Evolutionary conservation across 2,329 filamentous ascomycete species (phyloP).

Genomic region (Penicillium polonicum): DNA sequence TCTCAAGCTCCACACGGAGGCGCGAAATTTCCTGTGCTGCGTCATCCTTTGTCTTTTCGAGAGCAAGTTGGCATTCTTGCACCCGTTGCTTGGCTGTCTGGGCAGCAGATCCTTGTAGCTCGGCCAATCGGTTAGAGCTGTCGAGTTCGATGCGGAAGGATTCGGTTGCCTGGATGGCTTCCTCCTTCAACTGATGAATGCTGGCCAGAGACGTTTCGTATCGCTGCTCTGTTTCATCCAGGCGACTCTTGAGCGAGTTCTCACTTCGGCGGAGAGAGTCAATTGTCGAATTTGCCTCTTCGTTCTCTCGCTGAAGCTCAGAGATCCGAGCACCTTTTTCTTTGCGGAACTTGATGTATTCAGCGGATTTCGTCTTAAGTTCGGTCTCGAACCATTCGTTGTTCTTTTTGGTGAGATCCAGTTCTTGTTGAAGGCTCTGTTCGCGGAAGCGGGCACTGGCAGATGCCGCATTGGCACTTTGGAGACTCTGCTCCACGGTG

Average conservation of each 20-base stretch:
- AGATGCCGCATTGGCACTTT: conserved; percentile 74
- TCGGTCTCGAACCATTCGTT: conserved; percentile 92
- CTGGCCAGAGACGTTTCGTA: conserved; percentile 79
- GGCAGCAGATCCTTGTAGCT: conserved; percentile 63
- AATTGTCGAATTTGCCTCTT: conserved; percentile 75
- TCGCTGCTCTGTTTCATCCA: conserved; percentile 82
- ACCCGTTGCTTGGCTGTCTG: conserved; percentile 60
- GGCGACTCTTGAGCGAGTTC: conserved; percentile 72
- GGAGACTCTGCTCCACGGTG: conserved; percentile 76
- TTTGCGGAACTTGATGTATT: conserved; percentile 86
- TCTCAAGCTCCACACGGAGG: conserved; percentile 54
- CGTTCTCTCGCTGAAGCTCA: conserved; percentile 82
- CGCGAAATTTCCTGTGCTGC: conserved; percentile 59
- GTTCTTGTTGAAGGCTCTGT: conserved; percentile 83
- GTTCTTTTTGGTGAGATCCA: conserved; percentile 83
- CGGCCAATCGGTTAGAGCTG: conserved; percentile 73
- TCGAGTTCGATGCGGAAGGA: conserved; percentile 85
- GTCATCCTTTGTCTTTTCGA: conserved; percentile 61
- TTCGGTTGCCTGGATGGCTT: conserved; percentile 77
- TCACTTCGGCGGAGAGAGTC: conserved; percentile 79
- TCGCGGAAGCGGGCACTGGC: conserved; percentile 86
- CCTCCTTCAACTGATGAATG: conserved; percentile 82
- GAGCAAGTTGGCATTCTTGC: conserved; percentile 55
- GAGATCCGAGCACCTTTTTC: conserved; percentile 90
- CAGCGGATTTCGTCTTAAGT: conserved; percentile 82